A percentile compares a stretch with the other conserved stretches of the same genome.
These are phyloP conservation scores for Aquilaria malaccensis DNA, from an alignment of 345 rosid species.

Conservation along the genomic window DNA sequence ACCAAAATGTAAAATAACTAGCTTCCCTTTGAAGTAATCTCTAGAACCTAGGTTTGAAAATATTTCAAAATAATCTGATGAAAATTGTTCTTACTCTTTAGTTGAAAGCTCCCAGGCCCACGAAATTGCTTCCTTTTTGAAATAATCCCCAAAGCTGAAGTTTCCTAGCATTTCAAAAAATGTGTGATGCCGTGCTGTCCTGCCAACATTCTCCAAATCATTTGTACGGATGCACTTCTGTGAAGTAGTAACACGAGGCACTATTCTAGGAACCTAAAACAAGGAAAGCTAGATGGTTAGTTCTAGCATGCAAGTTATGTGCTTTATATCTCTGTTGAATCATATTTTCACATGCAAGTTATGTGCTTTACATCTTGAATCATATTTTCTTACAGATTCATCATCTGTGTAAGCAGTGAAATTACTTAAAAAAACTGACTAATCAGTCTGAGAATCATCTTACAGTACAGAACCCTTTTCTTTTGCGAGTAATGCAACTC, in stretches of 20 bases:
- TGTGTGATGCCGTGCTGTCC: slow-evolving; percentile 82
- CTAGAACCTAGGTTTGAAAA: too few relatives aligned
- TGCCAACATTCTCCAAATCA: slow-evolving; percentile 93
- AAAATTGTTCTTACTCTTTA: slow-evolving; percentile 41
- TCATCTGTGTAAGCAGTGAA: too few relatives aligned
- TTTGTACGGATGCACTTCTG: slow-evolving; percentile 93
- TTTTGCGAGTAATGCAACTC: too few relatives aligned
- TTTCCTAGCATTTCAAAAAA: slow-evolving; percentile 99
- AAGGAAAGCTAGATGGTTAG: slow-evolving; percentile 1
- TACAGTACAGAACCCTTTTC: too few relatives aligned
- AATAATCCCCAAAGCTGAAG: slow-evolving; percentile 95
- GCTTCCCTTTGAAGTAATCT: neutral
- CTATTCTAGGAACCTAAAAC: slow-evolving; percentile 68
- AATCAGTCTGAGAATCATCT: too few relatives aligned
- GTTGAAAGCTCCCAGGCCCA: slow-evolving; percentile 99
- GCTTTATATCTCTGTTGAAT: neutral
- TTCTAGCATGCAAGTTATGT: neutral
- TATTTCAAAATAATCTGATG: slow-evolving; percentile 2
- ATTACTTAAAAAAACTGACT: too few relatives aligned
- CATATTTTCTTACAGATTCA: too few relatives aligned
- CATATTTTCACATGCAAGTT: neutral
- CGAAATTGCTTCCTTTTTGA: slow-evolving; percentile 80
- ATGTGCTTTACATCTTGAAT: too few relatives aligned
- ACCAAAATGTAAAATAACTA: neutral
- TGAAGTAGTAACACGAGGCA: slow-evolving; percentile 79